These are phyloP conservation scores for Elongisporangium anandrum DNA, from an alignment of 352 stramenopile genomes.

Conservation along the genomic window DNA sequence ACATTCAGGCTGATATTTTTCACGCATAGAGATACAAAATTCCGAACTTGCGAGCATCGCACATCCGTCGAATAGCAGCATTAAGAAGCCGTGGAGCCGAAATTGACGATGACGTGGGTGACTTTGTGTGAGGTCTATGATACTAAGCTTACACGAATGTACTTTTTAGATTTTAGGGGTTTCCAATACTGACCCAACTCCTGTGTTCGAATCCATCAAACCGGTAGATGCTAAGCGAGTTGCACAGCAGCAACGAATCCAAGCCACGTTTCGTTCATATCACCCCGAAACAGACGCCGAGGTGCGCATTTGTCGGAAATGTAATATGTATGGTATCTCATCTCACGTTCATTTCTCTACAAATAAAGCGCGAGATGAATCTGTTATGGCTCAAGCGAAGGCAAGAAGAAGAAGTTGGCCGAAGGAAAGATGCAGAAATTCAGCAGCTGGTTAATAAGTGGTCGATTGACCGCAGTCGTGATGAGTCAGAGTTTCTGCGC, in stretches of 20 bases:
- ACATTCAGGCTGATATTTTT: neutral
- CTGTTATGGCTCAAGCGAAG: constrained; percentile 56
- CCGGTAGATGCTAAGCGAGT: constrained; percentile 10
- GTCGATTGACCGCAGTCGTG: constrained; percentile 57
- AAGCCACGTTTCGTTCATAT: constrained; percentile 56
- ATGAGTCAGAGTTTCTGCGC: constrained; percentile 59
- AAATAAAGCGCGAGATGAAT: constrained; percentile 55
- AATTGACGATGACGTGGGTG: constrained; percentile 19
- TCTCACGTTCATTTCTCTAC: neutral
- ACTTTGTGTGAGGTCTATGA: too few relatives aligned
- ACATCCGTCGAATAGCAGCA: constrained; percentile 66
- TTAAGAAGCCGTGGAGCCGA: constrained; percentile 34
- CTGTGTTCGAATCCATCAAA: neutral
- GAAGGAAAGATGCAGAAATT: constrained; percentile 46
- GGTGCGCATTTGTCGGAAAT: constrained; percentile 15
- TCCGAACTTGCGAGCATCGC: constrained; percentile 53
- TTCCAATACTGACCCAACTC: constrained; percentile 3
- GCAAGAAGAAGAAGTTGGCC: constrained; percentile 35
- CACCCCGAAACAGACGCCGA: constrained; percentile 61
- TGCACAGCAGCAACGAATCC: constrained; percentile 22
- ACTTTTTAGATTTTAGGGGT: neutral
- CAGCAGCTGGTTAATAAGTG: constrained; percentile 44
- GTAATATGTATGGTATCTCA: neutral
- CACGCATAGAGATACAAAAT: constrained; percentile 44
- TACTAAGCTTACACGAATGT: neutral